phyloP scores from a whole-genome alignment of 371 early-diverging fungal species.

The Syncephalis fuscata region DNA sequence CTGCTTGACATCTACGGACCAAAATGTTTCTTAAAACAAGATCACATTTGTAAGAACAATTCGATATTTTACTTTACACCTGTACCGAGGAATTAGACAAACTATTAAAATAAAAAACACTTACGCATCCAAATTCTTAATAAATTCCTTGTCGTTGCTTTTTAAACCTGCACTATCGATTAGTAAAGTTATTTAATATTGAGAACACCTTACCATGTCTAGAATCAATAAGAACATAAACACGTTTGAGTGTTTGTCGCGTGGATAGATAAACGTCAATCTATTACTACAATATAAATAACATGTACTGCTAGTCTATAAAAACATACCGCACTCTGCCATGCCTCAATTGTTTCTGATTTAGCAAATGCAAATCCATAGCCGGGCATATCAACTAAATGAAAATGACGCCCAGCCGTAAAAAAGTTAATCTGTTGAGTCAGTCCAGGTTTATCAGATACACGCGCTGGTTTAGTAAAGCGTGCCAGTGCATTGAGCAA shows the following conservation, averaged over 20 bases:
- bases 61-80: slow-evolving; percentile 41
- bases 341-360: slow-evolving; percentile 30
- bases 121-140: slow-evolving; percentile 33
- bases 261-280: slow-evolving; percentile 46
- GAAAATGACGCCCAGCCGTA: slow-evolving; percentile 36
- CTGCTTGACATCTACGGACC: slow-evolving; percentile 27
- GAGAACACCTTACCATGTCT: slow-evolving; percentile 38
- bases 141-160: slow-evolving; percentile 34
- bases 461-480: slow-evolving; percentile 30
- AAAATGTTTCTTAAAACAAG: slow-evolving; percentile 38
- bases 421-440: slow-evolving; percentile 73
- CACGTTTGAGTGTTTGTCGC: slow-evolving; percentile 37
- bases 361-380: slow-evolving; percentile 75
- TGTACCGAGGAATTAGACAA: neutral
- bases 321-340: slow-evolving; percentile 42
- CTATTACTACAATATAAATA: slow-evolving; percentile 13
- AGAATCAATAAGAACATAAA: slow-evolving; percentile 62
- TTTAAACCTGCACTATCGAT: slow-evolving; percentile 22
- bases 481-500: slow-evolving; percentile 48
- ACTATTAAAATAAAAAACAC: neutral
- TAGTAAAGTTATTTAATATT: neutral
- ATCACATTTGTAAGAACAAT: slow-evolving; percentile 74
- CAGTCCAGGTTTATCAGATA: slow-evolving; percentile 57
- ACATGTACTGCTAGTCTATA: neutral
- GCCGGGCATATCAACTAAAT: slow-evolving; percentile 75